Conservation (phyloP, 345 rosid genomes). For the Tarenaya hassleriana region DNA sequence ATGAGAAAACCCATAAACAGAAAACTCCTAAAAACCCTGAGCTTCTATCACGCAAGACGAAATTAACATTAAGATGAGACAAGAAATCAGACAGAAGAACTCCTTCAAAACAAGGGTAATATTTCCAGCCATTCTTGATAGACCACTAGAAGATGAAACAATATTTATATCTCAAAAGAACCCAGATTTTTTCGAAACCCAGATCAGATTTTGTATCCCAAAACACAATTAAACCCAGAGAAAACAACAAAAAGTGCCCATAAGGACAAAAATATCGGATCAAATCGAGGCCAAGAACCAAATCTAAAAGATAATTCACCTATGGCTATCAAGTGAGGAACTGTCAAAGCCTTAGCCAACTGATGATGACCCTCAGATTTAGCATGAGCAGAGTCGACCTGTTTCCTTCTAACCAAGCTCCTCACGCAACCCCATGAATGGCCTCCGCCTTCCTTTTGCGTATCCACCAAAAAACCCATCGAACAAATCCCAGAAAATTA, state of each 20-base stretch:
- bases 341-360: constrained; percentile 66
- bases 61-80: not conserved
- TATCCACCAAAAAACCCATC: constrained; percentile 52
- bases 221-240: not conserved
- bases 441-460: constrained; percentile 38
- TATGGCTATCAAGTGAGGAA: constrained; percentile 71
- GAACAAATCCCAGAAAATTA: not conserved
- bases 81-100: not conserved
- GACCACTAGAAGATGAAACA: not conserved
- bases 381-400: constrained; percentile 58
- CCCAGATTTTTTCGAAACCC: not conserved
- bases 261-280: not conserved
- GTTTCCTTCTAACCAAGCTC: constrained; percentile 68
- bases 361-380: constrained; percentile 33
- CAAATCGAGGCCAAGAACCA: not conserved
- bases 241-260: not conserved
- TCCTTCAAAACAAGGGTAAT: not conserved
- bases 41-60: not conserved
- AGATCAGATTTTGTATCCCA: not conserved
- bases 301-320: constrained; percentile 32
- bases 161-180: no score
- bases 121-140: not conserved
- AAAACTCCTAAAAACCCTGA: no score
- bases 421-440: constrained; percentile 43
- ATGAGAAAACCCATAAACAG: no score